Conservation (phyloP, 108 stramenopile species). For the Seminavis robusta region DNA sequence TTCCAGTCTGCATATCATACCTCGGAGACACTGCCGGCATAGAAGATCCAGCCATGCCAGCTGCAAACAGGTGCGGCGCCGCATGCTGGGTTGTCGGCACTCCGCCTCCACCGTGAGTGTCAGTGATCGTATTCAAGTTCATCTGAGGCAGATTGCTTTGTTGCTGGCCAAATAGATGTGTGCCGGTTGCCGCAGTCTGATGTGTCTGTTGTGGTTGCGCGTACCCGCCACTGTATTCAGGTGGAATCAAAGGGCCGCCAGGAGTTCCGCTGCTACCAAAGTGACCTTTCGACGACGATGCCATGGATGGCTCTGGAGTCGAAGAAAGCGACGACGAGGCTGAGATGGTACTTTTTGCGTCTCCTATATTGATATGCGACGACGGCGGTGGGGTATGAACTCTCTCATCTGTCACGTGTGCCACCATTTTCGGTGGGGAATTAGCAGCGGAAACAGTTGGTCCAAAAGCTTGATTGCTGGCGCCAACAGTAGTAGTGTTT, state of each 20-base stretch:
- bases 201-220: not conserved
- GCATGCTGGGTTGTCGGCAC: too few relatives aligned
- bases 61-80: too few relatives aligned
- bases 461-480: too few relatives aligned
- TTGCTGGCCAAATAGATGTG: not conserved
- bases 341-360: constrained; percentile 42
- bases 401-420: constrained; percentile 1
- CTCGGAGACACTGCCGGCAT: too few relatives aligned
- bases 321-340: constrained; percentile 53
- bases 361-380: constrained; percentile 25
- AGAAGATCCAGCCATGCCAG: too few relatives aligned
- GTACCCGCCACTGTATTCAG: not conserved
- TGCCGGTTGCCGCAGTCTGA: constrained; percentile 6
- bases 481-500: too few relatives aligned
- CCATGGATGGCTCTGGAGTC: constrained; percentile 60
- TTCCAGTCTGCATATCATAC: too few relatives aligned
- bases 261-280: not conserved
- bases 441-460: too few relatives aligned
- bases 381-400: constrained; percentile 32
- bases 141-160: not conserved
- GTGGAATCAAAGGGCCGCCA: constrained; percentile 15
- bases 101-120: too few relatives aligned
- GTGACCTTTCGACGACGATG: constrained; percentile 10
- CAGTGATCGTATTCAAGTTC: not conserved
- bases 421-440: too few relatives aligned